Evolutionary conservation across 352 stramenopile species (phyloP).

Genomic region (Globisporangium alternatum): DNA sequence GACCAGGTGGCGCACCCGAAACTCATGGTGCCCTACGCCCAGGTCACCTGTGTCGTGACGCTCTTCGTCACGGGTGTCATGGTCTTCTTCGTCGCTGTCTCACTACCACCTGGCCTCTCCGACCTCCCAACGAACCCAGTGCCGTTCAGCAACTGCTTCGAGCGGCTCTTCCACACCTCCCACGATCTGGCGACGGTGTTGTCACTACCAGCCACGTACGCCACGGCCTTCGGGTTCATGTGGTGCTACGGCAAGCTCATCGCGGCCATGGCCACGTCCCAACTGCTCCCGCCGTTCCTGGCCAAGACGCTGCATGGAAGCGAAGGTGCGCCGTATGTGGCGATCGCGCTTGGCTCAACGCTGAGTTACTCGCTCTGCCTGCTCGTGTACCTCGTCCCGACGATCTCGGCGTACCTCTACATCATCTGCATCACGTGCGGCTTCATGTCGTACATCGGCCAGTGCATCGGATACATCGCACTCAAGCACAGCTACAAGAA

Average conservation of each 20-base stretch:
- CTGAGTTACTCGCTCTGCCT: slow-evolving; percentile 38
- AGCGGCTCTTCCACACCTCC: slow-evolving; percentile 22
- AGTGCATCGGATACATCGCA: slow-evolving; percentile 28
- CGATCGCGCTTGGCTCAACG: slow-evolving; percentile 22
- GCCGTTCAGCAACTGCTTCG: slow-evolving; percentile 34
- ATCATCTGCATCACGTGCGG: slow-evolving; percentile 10
- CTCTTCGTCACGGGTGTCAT: slow-evolving; percentile 26
- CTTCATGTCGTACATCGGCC: slow-evolving; percentile 29
- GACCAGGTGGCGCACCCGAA: slow-evolving; percentile 1
- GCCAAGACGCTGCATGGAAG: slow-evolving; percentile 8
- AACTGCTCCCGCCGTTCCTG: slow-evolving; percentile 31
- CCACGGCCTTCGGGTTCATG: slow-evolving; percentile 52
- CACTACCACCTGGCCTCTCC: slow-evolving; percentile 16
- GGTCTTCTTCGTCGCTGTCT: slow-evolving; percentile 22
- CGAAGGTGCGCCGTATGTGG: slow-evolving; percentile 22
- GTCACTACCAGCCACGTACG: slow-evolving; percentile 46
- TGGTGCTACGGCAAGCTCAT: slow-evolving; percentile 56
- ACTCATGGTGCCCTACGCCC: slow-evolving; percentile 18
- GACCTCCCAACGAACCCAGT: slow-evolving; percentile 21
- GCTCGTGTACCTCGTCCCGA: slow-evolving; percentile 25
- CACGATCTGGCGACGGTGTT: slow-evolving; percentile 25
- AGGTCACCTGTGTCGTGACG: slow-evolving; percentile 33
- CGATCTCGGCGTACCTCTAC: not conserved
- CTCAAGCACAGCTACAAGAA: slow-evolving; percentile 24
- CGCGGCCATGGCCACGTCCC: slow-evolving; percentile 40